phyloP scores from a whole-genome alignment of 305 asterid species.

The Fraxinus nigra region DNA sequence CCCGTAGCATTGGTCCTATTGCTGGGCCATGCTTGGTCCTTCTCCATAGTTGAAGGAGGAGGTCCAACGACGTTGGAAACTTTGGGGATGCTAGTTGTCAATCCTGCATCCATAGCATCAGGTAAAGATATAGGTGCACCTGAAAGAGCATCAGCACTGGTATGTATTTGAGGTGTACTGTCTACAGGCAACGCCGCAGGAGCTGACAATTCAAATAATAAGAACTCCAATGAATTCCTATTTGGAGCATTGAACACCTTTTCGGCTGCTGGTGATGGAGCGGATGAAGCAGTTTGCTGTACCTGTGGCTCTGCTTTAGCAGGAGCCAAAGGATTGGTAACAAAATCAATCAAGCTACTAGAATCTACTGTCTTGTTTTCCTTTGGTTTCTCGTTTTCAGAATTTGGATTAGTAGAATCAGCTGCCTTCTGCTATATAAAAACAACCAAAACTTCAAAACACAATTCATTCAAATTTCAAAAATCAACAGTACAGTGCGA shows the following conservation, averaged over 20 bases:
- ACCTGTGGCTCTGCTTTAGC: slow-evolving; percentile 25
- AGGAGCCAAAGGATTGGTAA: slow-evolving; percentile 39
- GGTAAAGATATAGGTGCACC: slow-evolving; percentile 25
- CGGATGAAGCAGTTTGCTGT: slow-evolving; percentile 23
- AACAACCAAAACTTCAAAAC: not conserved
- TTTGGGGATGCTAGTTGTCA: slow-evolving; percentile 13
- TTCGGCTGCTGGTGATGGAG: slow-evolving; percentile 32
- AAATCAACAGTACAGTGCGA: not conserved
- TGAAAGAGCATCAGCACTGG: slow-evolving; percentile 15
- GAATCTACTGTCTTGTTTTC: slow-evolving; percentile 27
- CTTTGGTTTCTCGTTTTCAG: slow-evolving; percentile 26
- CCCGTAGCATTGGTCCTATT: slow-evolving; percentile 10
- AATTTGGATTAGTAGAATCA: slow-evolving; percentile 23
- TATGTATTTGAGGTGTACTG: slow-evolving; percentile 13
- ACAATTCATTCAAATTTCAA: not conserved
- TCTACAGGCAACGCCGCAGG: slow-evolving; percentile 37
- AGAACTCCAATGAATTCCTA: slow-evolving; percentile 45
- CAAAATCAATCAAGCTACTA: slow-evolving; percentile 68
- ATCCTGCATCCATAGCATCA: slow-evolving; percentile 21
- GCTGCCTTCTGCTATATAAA: slow-evolving; percentile 44
- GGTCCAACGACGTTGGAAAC: slow-evolving; percentile 26
- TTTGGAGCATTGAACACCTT: slow-evolving; percentile 27
- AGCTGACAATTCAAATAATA: slow-evolving; percentile 49
- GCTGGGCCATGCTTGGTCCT: slow-evolving; percentile 19
- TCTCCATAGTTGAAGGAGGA: slow-evolving; percentile 14